Evolutionary conservation across 345 rosid genomes (phyloP), one percentile per base, ranked within the genome.

Genomic region (Cardamine occulta): DNA sequence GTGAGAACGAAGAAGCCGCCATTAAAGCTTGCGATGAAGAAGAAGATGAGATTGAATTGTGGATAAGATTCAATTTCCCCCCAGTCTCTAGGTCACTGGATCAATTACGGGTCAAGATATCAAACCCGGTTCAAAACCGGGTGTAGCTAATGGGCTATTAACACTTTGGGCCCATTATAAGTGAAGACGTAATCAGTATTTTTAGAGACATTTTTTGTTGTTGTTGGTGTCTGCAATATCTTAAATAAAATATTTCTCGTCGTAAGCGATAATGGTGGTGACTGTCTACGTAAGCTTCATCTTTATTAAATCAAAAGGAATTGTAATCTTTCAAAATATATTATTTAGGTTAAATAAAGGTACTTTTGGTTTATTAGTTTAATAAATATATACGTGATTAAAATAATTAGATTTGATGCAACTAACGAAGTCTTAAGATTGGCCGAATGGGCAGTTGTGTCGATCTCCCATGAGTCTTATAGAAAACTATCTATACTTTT

Each of bases 1-100:
- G 81, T 52, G 91, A 81, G 70, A 87, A 62, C 8, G 85, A 84
- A 68, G 89, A 83, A 68, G 89, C 21, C 57, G 96, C 96, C 96
- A 90, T 88, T 52, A 80, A 31, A 21, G 47, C 19, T 74, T 53
- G 65, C 17, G 74, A 72, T 58, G 42, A 49, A 29, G 68, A 74
- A 12, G 40, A 58, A 15, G 80, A 65, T 0, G 62, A 78, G 82
- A 79, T 73, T 66, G 74, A 51, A 63, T 67, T 45, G 72, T 72
- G 80, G 84, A 76, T 81, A 74, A 71, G 82, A 70, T 23, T 77
- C 71, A 54, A 66, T 19, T 58, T 54, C 62, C 48, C 51, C 70
- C 45, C 49, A 66, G 29, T 59, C 44, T 61, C 63, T 59, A 66
- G 77, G 73, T 78, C 18, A 65, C 31, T 67, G 37, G 54, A 51